phyloP scores from a whole-genome alignment of 352 stramenopile species.

The Globisporangium polare region DNA sequence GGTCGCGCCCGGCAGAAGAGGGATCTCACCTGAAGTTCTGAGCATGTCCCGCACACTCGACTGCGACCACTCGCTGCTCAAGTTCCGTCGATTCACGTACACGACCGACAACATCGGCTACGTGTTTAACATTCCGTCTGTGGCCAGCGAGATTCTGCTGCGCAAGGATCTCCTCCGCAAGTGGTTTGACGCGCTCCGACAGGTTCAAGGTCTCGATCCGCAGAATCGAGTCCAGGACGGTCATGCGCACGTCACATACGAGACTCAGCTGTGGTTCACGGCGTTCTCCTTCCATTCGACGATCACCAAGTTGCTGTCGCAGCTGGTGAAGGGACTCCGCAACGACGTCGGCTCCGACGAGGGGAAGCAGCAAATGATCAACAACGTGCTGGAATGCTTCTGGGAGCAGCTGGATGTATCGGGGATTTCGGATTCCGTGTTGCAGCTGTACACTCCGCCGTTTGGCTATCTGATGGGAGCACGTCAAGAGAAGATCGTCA shows the following conservation, averaged over 20 bases:
- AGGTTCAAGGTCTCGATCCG: conserved; percentile 80
- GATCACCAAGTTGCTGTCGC: conserved; percentile 57
- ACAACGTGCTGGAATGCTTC: conserved; percentile 68
- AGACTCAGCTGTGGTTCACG: conserved; percentile 91
- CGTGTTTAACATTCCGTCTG: conserved; percentile 90
- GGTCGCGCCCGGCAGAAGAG: conserved; percentile 18
- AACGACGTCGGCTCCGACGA: conserved; percentile 40
- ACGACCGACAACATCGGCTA: conserved; percentile 94
- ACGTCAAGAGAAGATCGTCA: conserved; percentile 50
- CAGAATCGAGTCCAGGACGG: conserved; percentile 73
- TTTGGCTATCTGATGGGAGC: conserved; percentile 60
- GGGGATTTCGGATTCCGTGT: conserved; percentile 31
- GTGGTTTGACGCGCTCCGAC: conserved; percentile 63
- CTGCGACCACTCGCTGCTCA: conserved; percentile 87
- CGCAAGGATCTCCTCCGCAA: conserved; percentile 53
- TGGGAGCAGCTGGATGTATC: conserved; percentile 64
- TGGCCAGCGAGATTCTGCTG: conserved; percentile 58
- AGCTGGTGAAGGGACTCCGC: conserved; percentile 59
- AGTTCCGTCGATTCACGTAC: conserved; percentile 92
- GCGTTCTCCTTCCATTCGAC: conserved; percentile 90
- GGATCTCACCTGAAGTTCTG: conserved; percentile 17
- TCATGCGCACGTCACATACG: conserved; percentile 92
- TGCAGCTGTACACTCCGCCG: conserved; percentile 56
- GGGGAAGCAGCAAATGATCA: conserved; percentile 53
- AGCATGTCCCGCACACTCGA: conserved; percentile 66